Conservation (phyloP, 495 filamentous ascomycete genomes). For the Xylaria nigripes region DNA sequence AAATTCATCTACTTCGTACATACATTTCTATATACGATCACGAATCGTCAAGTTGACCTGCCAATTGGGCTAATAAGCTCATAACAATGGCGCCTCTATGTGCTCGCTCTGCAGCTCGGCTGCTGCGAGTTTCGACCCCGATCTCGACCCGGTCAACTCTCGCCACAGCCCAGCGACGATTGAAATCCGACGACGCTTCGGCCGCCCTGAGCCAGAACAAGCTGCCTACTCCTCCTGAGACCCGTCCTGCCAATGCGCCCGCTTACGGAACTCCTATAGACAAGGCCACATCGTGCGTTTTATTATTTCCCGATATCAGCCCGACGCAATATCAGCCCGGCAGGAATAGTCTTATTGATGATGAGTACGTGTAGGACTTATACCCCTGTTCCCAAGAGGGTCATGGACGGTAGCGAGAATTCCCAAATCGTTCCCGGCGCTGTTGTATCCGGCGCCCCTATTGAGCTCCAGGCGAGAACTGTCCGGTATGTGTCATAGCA, state of each 20-base stretch:
- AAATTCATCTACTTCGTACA: too few relatives aligned
- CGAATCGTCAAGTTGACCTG: slow-evolving; percentile 10
- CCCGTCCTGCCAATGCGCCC: slow-evolving; percentile 53
- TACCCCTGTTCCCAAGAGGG: slow-evolving; percentile 77
- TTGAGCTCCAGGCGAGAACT: slow-evolving; percentile 85
- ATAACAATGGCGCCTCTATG: slow-evolving; percentile 33
- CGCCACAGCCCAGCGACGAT: slow-evolving; percentile 37
- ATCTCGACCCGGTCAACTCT: slow-evolving; percentile 27
- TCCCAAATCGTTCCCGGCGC: slow-evolving; percentile 66
- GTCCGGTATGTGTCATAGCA: slow-evolving; percentile 58
- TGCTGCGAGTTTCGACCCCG: slow-evolving; percentile 37
- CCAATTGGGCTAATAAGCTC: neutral
- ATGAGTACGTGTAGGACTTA: slow-evolving; percentile 51
- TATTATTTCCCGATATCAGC: neutral
- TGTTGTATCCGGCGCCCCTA: slow-evolving; percentile 83
- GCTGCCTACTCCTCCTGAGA: slow-evolving; percentile 22
- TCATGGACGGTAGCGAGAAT: slow-evolving; percentile 88
- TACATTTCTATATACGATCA: neutral
- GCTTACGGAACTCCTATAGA: slow-evolving; percentile 73
- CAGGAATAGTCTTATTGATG: neutral
- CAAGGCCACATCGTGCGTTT: slow-evolving; percentile 66
- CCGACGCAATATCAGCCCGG: neutral
- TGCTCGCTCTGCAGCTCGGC: slow-evolving; percentile 31
- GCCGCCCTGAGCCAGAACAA: slow-evolving; percentile 21
- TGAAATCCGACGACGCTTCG: slow-evolving; percentile 32